Conservation (phyloP, 2,329 filamentous ascomycete genomes). For the Alternaria hordeiaustralica region DNA sequence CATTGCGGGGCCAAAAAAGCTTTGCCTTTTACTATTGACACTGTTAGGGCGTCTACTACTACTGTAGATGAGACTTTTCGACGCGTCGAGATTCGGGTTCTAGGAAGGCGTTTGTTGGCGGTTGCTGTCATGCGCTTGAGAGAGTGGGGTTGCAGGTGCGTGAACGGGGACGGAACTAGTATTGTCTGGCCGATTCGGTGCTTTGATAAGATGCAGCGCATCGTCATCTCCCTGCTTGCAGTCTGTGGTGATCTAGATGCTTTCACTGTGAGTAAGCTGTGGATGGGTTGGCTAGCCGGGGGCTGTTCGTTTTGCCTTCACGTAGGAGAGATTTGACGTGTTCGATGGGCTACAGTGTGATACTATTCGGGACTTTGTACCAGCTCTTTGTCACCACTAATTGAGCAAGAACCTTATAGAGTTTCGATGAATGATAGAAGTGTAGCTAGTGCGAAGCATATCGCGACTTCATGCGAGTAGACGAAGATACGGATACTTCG, state of each 20-base stretch:
- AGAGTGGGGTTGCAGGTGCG: background rate
- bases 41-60: background rate
- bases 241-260: background rate
- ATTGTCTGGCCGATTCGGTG: background rate
- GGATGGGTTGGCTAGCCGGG: background rate
- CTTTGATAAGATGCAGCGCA: background rate
- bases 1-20: background rate
- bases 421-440: background rate
- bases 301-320: background rate
- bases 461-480: background rate
- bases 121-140: background rate
- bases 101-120: background rate
- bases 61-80: background rate
- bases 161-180: background rate
- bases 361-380: background rate
- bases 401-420: background rate
- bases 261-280: background rate
- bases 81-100: background rate
- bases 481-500: background rate
- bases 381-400: background rate
- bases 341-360: background rate
- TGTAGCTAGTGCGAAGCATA: background rate
- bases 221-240: background rate
- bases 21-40: background rate
- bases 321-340: background rate